phyloP scores from a whole-genome alignment of 139 green algal species.

The Haematococcus lacustris region DNA sequence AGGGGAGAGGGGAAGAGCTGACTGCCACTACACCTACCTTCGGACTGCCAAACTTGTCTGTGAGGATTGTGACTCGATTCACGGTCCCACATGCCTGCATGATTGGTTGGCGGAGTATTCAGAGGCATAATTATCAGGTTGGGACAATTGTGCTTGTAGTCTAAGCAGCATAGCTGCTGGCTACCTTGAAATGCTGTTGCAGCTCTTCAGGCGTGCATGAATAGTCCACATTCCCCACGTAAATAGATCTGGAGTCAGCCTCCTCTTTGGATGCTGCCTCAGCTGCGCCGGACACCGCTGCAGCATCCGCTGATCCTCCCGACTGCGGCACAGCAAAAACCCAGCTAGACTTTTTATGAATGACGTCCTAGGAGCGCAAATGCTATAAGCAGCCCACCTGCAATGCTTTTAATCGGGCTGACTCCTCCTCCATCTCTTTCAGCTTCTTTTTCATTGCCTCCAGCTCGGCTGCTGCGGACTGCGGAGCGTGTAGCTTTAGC shows the following conservation, averaged over 20 bases:
- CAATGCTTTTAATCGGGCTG: conserved; percentile 66
- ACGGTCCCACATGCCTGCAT: conserved; percentile 90
- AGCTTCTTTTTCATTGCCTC: conserved; percentile 83
- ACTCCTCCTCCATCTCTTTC: conserved; percentile 88
- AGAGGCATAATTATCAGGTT: neutral
- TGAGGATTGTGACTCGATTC: conserved; percentile 97
- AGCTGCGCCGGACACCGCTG: no score
- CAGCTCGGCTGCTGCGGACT: conserved; percentile 37
- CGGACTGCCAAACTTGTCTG: conserved; percentile 86
- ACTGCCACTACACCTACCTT: conserved; percentile 55
- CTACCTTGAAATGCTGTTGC: conserved; percentile 78
- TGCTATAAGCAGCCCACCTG: conserved; percentile 31
- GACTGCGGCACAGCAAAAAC: no score
- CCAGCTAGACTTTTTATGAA: neutral
- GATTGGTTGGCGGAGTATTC: neutral
- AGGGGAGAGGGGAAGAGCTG: neutral
- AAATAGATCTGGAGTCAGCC: conserved; percentile 78
- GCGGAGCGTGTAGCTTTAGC: neutral
- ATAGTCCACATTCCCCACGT: conserved; percentile 95
- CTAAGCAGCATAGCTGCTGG: neutral
- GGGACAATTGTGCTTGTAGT: neutral
- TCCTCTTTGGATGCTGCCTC: conserved; percentile 66
- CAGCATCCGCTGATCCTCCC: no score
- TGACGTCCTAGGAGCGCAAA: neutral
- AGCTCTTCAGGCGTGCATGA: conserved; percentile 89